phyloP scores from a whole-genome alignment of 208 protist genomes.

The Eutreptiella sp. region DNA sequence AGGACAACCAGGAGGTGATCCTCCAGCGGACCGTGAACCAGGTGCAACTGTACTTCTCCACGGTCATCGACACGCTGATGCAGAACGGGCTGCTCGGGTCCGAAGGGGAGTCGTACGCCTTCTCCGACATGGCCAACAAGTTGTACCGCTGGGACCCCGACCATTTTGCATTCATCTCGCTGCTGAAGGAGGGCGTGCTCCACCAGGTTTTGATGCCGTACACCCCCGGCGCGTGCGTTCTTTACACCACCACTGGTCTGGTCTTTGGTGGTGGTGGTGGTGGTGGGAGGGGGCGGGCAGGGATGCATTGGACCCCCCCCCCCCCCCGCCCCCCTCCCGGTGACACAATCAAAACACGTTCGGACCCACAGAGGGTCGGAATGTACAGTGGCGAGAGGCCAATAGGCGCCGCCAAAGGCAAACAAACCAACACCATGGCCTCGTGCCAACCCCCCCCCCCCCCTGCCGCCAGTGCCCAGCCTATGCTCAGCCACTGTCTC shows the following conservation, averaged over 20 bases:
- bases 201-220: slow-evolving; percentile 18
- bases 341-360: too few relatives aligned
- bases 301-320: too few relatives aligned
- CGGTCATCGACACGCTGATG: background rate
- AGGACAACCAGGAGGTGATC: slow-evolving; percentile 17
- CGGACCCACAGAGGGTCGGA: too few relatives aligned
- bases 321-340: too few relatives aligned
- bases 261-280: too few relatives aligned
- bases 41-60: background rate
- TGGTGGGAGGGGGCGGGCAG: too few relatives aligned
- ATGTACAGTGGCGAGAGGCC: too few relatives aligned
- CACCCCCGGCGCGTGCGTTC: background rate
- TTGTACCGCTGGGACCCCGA: slow-evolving; percentile 32
- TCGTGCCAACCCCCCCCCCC: too few relatives aligned
- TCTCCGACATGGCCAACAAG: slow-evolving; percentile 21
- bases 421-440: too few relatives aligned
- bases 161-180: slow-evolving; percentile 32
- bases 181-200: slow-evolving; percentile 31
- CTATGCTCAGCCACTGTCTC: too few relatives aligned
- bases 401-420: too few relatives aligned
- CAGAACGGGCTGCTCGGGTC: background rate
- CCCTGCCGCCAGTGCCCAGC: too few relatives aligned
- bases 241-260: background rate
- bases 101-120: slow-evolving; percentile 13
- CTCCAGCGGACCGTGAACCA: slow-evolving; percentile 22